Base-by-base conservation (phyloP, 2,329 filamentous ascomycete genomes). In the Shiraia bambusicola region DNA sequence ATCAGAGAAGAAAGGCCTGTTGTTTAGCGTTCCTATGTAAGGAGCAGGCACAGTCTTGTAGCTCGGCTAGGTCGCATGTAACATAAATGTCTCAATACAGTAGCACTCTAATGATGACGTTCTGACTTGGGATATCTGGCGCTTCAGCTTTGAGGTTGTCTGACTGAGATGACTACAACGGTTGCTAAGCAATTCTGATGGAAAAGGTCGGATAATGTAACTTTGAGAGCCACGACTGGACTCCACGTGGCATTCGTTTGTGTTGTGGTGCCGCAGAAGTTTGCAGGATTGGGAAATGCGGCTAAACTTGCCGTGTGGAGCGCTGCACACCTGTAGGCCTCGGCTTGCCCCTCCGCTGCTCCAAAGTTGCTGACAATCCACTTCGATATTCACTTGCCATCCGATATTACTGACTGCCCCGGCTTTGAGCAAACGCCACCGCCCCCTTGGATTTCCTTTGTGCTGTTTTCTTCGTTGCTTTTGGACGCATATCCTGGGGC, bases 301-400 rank as follows among this genome's bases (percentile, higher is more conserved):
- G 19, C 19, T 22, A 22, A 8, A 22, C 19, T 22, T 22, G 19
- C 19, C 19, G 19, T 22, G 19, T n/a, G 17, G 31, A 15, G 32
- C 17, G 32, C 32, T 25, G 10, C 24, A 42, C 42, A 42, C 34
- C 31, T 42, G 40, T 42, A 45, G 43, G 54, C 42, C 37, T 50
- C 48, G 52, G 55, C 56, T 45, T 51, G 45, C 45, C 50, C 38
- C 48, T 46, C 54, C 28, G 45, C 50, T 47, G 38, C 48, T 49
- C 52, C 45, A 45, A 49, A 39, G 34, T 49, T 55, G 55, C 51
- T 58, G 47, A 57, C 53, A 45, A 57, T 56, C 54, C 42, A 47
- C 37, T 30, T 25, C 33, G 22, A 27, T 12, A 17, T 16, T 16
- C 16, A 34, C 10, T 22, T 30, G 2, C 31, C 6, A n/a, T 9